Percentiles rank a stretch among this genome's conserved stretches.
Evolutionary conservation across 2,329 filamentous ascomycete genomes (phyloP).

Genomic region (Hypoxylon sp.): DNA sequence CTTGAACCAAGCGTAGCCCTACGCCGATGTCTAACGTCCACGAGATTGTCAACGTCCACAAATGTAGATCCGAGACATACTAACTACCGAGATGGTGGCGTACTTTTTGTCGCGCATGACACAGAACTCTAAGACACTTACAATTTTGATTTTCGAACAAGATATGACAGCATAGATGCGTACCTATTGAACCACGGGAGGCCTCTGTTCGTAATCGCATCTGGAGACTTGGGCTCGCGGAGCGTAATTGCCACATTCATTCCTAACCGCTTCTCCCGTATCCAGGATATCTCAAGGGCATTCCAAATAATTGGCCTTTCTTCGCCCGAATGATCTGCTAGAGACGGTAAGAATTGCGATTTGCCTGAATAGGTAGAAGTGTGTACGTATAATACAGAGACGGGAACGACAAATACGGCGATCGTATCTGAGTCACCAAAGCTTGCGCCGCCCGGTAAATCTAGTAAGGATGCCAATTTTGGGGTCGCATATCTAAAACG

Average conservation of each 20-base stretch:
- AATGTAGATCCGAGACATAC: constrained; percentile 37
- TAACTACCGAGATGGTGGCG: constrained; percentile 38
- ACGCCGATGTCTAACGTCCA: constrained; percentile 25
- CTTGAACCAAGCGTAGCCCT: constrained; percentile 17
- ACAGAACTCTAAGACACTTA: constrained; percentile 25
- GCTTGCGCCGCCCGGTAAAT: constrained; percentile 6
- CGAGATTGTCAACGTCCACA: constrained; percentile 22
- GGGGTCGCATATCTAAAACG: not conserved
- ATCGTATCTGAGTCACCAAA: constrained; percentile 13
- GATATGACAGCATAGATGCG: constrained; percentile 31
- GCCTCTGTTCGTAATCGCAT: constrained; percentile 24
- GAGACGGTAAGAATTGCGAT: constrained; percentile 8
- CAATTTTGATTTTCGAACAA: constrained; percentile 21
- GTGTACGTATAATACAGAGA: constrained; percentile 10
- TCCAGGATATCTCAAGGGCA: constrained; percentile 14
- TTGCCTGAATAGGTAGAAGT: constrained; percentile 9
- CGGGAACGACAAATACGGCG: constrained; percentile 5
- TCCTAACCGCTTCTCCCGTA: constrained; percentile 9
- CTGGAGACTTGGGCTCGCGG: constrained; percentile 11
- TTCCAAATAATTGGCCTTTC: constrained; percentile 16
- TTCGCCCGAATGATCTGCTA: constrained; percentile 6
- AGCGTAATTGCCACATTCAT: constrained; percentile 30
- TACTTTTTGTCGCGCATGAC: constrained; percentile 31
- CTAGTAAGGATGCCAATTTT: not conserved
- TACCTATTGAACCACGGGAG: constrained; percentile 22